A percentile compares a stretch with the other conserved stretches of the same genome.
These are phyloP conservation scores for Gloeophyllum trabeum DNA, from an alignment of 768 basidiomycete species.

Conservation along the genomic window DNA sequence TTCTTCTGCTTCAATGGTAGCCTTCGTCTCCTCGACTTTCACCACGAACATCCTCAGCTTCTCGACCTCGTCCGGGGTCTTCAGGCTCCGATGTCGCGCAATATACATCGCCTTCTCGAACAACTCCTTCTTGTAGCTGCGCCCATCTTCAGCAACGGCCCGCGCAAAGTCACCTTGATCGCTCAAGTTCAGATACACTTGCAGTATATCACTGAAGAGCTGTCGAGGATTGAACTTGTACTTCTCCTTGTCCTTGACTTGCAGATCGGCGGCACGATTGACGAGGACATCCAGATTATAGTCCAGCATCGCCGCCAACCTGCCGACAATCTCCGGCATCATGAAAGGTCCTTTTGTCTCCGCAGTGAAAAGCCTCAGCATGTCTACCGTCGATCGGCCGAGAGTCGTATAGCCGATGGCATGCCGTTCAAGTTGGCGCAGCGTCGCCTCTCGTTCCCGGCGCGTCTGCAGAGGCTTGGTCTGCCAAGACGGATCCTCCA, in stretches of 20 bases:
- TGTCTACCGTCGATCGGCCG: slow-evolving; percentile 79
- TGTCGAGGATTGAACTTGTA: slow-evolving; percentile 80
- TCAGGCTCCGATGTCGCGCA: slow-evolving; percentile 50
- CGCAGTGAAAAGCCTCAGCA: slow-evolving; percentile 86
- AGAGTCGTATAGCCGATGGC: slow-evolving; percentile 82
- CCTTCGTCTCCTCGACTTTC: slow-evolving; percentile 78
- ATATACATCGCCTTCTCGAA: slow-evolving; percentile 73
- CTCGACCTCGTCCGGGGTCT: slow-evolving; percentile 68
- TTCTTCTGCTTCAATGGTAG: slow-evolving; percentile 77
- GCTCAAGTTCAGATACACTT: slow-evolving; percentile 85
- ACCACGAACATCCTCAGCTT: slow-evolving; percentile 57
- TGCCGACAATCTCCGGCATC: slow-evolving; percentile 92
- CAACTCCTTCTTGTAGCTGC: slow-evolving; percentile 77
- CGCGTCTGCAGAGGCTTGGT: slow-evolving; percentile 57
- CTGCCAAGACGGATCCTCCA: slow-evolving; percentile 70
- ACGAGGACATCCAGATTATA: slow-evolving; percentile 86
- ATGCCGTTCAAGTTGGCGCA: slow-evolving; percentile 74
- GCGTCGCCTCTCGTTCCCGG: slow-evolving; percentile 69
- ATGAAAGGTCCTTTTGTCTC: slow-evolving; percentile 90
- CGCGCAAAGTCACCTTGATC: slow-evolving; percentile 67
- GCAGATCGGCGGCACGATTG: slow-evolving; percentile 79
- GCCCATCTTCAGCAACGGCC: slow-evolving; percentile 88
- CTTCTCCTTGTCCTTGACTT: slow-evolving; percentile 78
- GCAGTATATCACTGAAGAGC: slow-evolving; percentile 76
- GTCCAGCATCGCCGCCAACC: slow-evolving; percentile 92